Percentiles rank a stretch among this genome's conserved stretches.
phyloP scores from a whole-genome alignment of 441 rosid species.

The Erodium chrysanthum region DNA sequence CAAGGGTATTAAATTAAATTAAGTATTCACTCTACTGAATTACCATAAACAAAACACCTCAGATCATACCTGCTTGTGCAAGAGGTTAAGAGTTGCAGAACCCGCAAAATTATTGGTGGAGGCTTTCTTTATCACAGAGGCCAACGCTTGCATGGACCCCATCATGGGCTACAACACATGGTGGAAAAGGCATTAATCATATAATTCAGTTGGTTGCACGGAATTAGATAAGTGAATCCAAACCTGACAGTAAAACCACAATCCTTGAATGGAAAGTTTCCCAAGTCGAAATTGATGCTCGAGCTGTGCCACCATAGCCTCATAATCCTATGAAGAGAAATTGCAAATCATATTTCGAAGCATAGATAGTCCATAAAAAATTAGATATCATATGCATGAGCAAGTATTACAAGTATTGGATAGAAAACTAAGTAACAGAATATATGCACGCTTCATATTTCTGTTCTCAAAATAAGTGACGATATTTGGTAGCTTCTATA shows the following conservation, averaged over 20 bases:
- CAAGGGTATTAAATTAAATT: neutral
- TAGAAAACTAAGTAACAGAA: neutral
- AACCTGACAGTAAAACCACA: constrained; percentile 99
- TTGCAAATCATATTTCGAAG: neutral
- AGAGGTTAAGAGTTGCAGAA: constrained; percentile 85
- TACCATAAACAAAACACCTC: neutral
- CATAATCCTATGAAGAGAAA: constrained; percentile 48
- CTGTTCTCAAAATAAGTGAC: neutral
- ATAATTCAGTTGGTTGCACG: constrained; percentile 10
- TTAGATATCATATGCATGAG: neutral
- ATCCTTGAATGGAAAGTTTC: constrained; percentile 87
- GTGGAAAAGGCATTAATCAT: constrained; percentile 20
- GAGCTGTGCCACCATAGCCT: constrained; percentile 91
- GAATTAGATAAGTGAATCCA: constrained; percentile 21
- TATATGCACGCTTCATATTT: constrained; percentile 2
- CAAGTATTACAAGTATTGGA: neutral
- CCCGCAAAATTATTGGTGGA: constrained; percentile 65
- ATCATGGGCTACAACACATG: constrained; percentile 60
- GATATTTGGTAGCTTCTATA: neutral
- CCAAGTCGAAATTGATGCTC: constrained; percentile 97
- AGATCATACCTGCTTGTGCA: constrained; percentile 70
- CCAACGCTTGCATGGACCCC: constrained; percentile 83
- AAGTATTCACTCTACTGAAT: neutral
- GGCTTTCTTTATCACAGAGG: constrained; percentile 68
- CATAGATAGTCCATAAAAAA: neutral